phyloP scores from a whole-genome alignment of 768 basidiomycete genomes.

The Podaxis mareebaensis region DNA sequence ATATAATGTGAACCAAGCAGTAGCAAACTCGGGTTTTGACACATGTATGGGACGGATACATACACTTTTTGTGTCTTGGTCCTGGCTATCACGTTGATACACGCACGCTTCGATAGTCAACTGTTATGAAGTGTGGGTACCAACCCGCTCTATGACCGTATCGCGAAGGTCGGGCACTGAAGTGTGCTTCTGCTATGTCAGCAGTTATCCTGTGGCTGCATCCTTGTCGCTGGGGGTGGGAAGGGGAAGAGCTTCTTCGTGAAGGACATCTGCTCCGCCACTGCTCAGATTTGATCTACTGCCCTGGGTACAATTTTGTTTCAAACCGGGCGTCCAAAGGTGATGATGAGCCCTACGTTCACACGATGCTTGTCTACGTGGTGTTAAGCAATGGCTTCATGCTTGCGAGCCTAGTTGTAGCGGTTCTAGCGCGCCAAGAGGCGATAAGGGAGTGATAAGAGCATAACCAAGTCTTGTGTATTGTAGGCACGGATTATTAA shows the following conservation, averaged over 20 bases:
- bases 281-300: background rate
- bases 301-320: background rate
- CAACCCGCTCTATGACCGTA: conserved; percentile 4
- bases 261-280: background rate
- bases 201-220: background rate
- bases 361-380: background rate
- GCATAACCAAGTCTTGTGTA: background rate
- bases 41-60: background rate
- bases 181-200: background rate
- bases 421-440: conserved; percentile 3
- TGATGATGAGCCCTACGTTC: background rate
- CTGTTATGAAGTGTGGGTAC: background rate
- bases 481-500: background rate
- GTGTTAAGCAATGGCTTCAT: background rate
- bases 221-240: background rate
- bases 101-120: background rate
- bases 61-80: background rate
- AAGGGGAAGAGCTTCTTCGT: background rate
- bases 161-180: background rate
- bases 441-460: conserved; percentile 6
- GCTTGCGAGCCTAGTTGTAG: background rate
- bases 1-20: background rate
- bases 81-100: background rate
- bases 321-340: background rate
- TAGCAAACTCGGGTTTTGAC: background rate